A percentile compares a stretch with the other conserved stretches of the same genome.
Conservation (phyloP, 805 yeast species). For the Myxozyma monticola region DNA sequence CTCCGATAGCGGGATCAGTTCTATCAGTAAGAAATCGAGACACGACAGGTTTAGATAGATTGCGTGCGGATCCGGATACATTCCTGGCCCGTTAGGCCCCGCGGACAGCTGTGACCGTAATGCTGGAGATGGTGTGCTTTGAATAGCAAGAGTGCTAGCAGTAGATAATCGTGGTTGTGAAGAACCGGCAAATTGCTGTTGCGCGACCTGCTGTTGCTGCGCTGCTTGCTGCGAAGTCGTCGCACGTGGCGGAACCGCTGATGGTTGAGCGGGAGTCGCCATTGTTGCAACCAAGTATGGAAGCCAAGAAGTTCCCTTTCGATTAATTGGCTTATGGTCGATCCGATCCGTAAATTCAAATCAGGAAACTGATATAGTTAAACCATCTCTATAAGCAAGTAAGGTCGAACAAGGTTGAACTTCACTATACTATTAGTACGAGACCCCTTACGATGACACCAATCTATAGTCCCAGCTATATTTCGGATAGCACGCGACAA, state of each 20-base stretch:
- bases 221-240: slow-evolving; percentile 6
- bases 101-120: not conserved
- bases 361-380: no score
- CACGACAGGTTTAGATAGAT: slow-evolving; percentile 53
- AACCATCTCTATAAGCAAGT: no score
- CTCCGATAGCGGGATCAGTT: slow-evolving; percentile 70
- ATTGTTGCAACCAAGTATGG: no score
- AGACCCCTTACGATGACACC: no score
- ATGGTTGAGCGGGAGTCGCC: not conserved
- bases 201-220: slow-evolving; percentile 9
- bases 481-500: no score
- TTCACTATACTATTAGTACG: no score
- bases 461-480: no score
- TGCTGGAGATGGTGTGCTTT: not conserved
- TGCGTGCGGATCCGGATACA: slow-evolving; percentile 32
- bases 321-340: no score
- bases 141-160: not conserved
- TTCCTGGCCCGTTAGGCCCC: slow-evolving; percentile 7
- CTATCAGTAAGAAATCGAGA: slow-evolving; percentile 68
- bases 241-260: not conserved
- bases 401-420: no score
- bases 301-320: no score
- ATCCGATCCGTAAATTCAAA: no score
- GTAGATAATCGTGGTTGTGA: not conserved
- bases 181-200: slow-evolving; percentile 1